These are phyloP conservation scores for Gremmenia infestans DNA, from an alignment of 2,329 filamentous ascomycete species.

Conservation along the genomic window DNA sequence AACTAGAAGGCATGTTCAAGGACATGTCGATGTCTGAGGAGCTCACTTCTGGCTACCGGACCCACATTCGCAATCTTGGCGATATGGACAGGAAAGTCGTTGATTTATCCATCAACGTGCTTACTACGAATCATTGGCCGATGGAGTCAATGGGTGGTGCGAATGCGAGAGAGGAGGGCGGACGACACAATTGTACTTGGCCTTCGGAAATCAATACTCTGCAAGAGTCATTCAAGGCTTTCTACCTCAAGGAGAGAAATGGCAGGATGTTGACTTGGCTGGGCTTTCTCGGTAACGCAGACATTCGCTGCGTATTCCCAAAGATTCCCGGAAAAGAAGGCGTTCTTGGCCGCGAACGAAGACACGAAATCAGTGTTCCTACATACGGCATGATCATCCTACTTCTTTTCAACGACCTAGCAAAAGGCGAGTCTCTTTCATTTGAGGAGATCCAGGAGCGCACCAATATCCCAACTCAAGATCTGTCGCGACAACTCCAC, in stretches of 20 bases:
- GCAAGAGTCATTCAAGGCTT: constrained; percentile 81
- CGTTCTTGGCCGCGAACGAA: constrained; percentile 57
- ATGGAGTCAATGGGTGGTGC: constrained; percentile 73
- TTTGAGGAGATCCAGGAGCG: constrained; percentile 77
- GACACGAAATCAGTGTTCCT: constrained; percentile 86
- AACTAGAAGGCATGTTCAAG: constrained; percentile 96
- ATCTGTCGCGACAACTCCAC: constrained; percentile 73
- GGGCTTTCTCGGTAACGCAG: constrained; percentile 67
- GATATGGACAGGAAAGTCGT: constrained; percentile 55
- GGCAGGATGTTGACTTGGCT: constrained; percentile 86
- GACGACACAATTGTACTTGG: constrained; percentile 58
- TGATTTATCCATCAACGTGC: constrained; percentile 77
- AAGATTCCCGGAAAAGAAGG: constrained; percentile 66
- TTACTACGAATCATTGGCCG: constrained; percentile 95
- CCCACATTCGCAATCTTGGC: constrained; percentile 52
- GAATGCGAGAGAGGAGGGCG: constrained; percentile 45
- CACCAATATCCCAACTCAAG: constrained; percentile 71
- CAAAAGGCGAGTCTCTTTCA: constrained; percentile 44
- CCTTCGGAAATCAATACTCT: constrained; percentile 69
- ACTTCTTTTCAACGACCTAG: constrained; percentile 79
- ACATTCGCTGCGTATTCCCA: constrained; percentile 76
- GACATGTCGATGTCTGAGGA: constrained; percentile 88
- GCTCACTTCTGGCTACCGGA: constrained; percentile 70
- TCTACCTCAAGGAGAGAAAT: constrained; percentile 81
- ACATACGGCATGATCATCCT: constrained; percentile 91